phyloP scores from a whole-genome alignment of 306 rosid species.

The Pyrus betulifolia region DNA sequence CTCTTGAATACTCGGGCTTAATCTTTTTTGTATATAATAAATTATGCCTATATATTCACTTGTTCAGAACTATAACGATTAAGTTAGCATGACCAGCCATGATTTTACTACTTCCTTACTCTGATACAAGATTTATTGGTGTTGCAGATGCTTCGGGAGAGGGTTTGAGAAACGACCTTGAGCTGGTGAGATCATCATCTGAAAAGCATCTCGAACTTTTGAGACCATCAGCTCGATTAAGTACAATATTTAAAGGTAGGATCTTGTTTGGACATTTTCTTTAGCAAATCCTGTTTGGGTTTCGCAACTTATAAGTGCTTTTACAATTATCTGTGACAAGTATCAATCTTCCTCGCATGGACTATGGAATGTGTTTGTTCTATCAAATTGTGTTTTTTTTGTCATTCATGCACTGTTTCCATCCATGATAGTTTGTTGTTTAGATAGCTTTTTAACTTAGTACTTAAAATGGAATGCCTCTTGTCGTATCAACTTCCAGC shows the following conservation, averaged over 20 bases:
- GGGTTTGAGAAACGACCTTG: conserved; percentile 41
- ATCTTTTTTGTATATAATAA: not conserved
- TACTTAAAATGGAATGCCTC: not conserved
- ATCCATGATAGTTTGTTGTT: no score
- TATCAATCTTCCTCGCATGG: not conserved
- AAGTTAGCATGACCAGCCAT: not conserved
- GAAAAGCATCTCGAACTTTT: conserved; percentile 50
- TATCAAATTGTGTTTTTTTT: not conserved
- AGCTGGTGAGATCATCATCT: conserved; percentile 50
- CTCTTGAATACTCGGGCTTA: not conserved
- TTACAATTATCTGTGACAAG: not conserved
- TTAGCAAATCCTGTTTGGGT: not conserved
- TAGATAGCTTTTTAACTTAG: not conserved
- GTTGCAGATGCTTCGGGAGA: conserved; percentile 42
- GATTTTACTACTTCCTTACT: not conserved
- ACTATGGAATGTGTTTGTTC: not conserved
- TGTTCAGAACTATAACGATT: not conserved
- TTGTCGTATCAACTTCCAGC: not conserved
- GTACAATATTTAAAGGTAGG: conserved; percentile 62
- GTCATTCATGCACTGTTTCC: not conserved
- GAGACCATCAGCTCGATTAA: conserved; percentile 70
- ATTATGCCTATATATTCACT: not conserved
- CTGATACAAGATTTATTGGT: conserved; percentile 23
- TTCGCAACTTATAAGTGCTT: not conserved
- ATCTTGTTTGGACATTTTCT: not conserved